These are phyloP conservation scores for Sclerotiophoma versabilis DNA, from an alignment of 2,329 filamentous ascomycete species.

Conservation along the genomic window DNA sequence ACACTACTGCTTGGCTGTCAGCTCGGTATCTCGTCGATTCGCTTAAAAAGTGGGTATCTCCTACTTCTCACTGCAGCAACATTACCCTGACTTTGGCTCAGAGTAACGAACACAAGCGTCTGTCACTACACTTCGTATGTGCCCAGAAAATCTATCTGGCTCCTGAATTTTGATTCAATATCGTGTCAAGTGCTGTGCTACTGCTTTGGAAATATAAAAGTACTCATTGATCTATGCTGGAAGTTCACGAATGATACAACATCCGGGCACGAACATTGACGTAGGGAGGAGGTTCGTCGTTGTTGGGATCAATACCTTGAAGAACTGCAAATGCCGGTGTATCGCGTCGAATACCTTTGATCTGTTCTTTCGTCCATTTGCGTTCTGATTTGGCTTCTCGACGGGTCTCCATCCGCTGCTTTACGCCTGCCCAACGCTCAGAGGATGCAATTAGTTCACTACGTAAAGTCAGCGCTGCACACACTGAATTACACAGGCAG, in stretches of 20 bases:
- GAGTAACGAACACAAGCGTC: too few species aligned
- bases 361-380: conserved; percentile 17
- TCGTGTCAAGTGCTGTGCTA: too few species aligned
- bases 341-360: conserved; percentile 14
- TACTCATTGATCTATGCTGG: background rate
- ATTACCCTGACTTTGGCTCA: background rate
- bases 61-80: background rate
- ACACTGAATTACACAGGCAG: background rate
- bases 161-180: too few species aligned
- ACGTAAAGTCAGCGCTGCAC: background rate
- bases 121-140: too few species aligned
- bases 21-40: conserved; percentile 3
- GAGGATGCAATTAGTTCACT: background rate
- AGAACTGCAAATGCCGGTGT: conserved; percentile 20
- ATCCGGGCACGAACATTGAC: conserved; percentile 19
- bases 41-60: background rate
- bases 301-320: conserved; percentile 17
- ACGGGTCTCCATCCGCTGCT: conserved; percentile 3
- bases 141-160: too few species aligned
- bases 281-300: conserved; percentile 16
- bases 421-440: background rate
- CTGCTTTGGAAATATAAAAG: too few species aligned
- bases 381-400: conserved; percentile 14
- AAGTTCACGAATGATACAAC: conserved; percentile 2
- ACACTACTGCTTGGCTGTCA: background rate